Evolutionary conservation across 306 rosid genomes (phyloP), one percentile per base, ranked within the genome.

Genomic region (Luffa acutangula): DNA sequence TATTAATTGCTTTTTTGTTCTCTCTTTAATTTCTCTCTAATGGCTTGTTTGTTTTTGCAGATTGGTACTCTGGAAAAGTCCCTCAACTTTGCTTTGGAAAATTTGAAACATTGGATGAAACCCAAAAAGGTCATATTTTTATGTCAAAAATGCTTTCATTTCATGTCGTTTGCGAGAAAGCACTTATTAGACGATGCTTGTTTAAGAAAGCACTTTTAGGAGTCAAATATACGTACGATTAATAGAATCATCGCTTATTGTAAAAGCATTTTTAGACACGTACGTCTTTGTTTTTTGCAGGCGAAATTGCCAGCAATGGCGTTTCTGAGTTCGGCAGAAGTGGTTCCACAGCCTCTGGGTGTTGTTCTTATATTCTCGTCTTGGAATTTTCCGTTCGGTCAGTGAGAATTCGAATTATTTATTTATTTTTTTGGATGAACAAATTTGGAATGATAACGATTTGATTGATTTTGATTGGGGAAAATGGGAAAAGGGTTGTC

Each of bases 361-460:
- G 82, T 89, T 2, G 89, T 92, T 77, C 96, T 92, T 79, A 59
- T 92, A n/a, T 46, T 90, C 77, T 92, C 97, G 62, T 88, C 93
- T 51, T 92, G 97, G 97, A 92, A 92, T 85, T 89, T 92, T 41
- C 96, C 96, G 41, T 75, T 92, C 77, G 97, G 97, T 90, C 82
- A 87, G 96, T 86, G 3, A 34, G 54, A 37, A 25, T 25, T n/a
- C n/a, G n/a, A n/a, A n/a, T n/a, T n/a, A n/a, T n/a, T n/a, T n/a
- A n/a, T n/a, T n/a, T n/a, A n/a, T n/a, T n/a, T n/a, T n/a, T 25
- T 39, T 39, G 42, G 42, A 39, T 39, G 31, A 25, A 25, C 31
- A 25, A 25, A 25, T 57, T n/a, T 57, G 63, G 6, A 3, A 57
- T 6, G 6, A 57, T 57, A 11, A 54, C 3, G 36, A 4, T 57